These are phyloP conservation scores for Hanseniaspora jakobsenii DNA, from an alignment of 805 yeast genomes.

Conservation along the genomic window DNA sequence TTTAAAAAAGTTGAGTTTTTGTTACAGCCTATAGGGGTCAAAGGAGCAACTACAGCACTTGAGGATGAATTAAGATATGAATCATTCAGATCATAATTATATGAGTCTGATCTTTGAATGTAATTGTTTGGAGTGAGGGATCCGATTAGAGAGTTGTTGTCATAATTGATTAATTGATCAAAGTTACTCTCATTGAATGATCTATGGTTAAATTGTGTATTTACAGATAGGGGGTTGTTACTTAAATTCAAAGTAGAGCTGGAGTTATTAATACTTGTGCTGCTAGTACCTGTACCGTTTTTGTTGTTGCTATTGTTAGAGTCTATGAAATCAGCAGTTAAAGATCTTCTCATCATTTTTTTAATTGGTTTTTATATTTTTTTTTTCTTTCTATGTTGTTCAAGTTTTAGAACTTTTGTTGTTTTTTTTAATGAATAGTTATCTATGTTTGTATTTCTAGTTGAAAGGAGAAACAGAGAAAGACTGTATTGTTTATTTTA, in stretches of 20 bases:
- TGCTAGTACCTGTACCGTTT: background rate
- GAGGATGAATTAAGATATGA: background rate
- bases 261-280: conserved; percentile 11
- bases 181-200: too few species aligned
- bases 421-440: too few species aligned
- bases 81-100: background rate
- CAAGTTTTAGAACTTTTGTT: too few species aligned
- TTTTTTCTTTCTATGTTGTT: too few species aligned
- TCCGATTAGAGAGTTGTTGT: too few species aligned
- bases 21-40: conserved; percentile 16
- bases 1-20: too few species aligned
- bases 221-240: background rate
- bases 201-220: too few species aligned
- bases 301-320: background rate
- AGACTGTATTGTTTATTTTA: too few species aligned
- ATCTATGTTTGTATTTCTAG: too few species aligned
- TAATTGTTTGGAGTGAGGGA: too few species aligned
- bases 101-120: conserved; percentile 4
- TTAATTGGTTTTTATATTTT: conserved; percentile 20
- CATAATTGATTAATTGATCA: too few species aligned
- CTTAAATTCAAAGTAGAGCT: background rate
- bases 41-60: conserved; percentile 9
- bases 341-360: conserved; percentile 19
- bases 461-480: too few species aligned
- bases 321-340: background rate